These are phyloP conservation scores for Globisporangium polare DNA, from an alignment of 352 stramenopile species.

Conservation along the genomic window DNA sequence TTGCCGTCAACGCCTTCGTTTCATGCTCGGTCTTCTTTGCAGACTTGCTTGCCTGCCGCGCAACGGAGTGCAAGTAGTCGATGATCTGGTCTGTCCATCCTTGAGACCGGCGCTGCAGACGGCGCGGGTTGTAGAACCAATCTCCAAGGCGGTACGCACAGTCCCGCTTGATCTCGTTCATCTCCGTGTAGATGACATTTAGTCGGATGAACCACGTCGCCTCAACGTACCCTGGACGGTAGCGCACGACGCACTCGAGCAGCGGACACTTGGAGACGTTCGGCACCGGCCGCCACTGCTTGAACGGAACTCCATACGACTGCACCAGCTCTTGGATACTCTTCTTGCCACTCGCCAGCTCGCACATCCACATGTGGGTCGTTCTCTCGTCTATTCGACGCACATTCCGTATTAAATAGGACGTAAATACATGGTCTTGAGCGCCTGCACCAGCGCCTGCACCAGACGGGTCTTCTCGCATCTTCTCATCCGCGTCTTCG, in stretches of 20 bases:
- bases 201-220: slow-evolving; percentile 82
- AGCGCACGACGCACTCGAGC: slow-evolving; percentile 73
- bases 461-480: background rate
- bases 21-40: slow-evolving; percentile 20
- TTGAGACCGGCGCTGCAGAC: slow-evolving; percentile 60
- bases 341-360: slow-evolving; percentile 57
- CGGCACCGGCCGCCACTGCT: slow-evolving; percentile 73
- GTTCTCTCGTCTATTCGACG: slow-evolving; percentile 75
- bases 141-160: slow-evolving; percentile 53
- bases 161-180: slow-evolving; percentile 80
- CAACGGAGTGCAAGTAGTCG: slow-evolving; percentile 64
- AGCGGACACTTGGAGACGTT: slow-evolving; percentile 78
- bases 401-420: slow-evolving; percentile 82
- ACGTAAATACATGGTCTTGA: slow-evolving; percentile 59
- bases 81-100: slow-evolving; percentile 82
- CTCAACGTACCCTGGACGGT: slow-evolving; percentile 61
- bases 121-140: slow-evolving; percentile 79
- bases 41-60: slow-evolving; percentile 38
- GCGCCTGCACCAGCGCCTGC: background rate
- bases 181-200: slow-evolving; percentile 86
- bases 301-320: slow-evolving; percentile 74
- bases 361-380: slow-evolving; percentile 76
- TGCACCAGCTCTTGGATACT: slow-evolving; percentile 74
- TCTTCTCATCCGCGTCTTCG: slow-evolving; percentile 14
- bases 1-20: slow-evolving; percentile 7